Base-by-base conservation (phyloP, 768 basidiomycete species). In the Lactifluus pinguis region DNA sequence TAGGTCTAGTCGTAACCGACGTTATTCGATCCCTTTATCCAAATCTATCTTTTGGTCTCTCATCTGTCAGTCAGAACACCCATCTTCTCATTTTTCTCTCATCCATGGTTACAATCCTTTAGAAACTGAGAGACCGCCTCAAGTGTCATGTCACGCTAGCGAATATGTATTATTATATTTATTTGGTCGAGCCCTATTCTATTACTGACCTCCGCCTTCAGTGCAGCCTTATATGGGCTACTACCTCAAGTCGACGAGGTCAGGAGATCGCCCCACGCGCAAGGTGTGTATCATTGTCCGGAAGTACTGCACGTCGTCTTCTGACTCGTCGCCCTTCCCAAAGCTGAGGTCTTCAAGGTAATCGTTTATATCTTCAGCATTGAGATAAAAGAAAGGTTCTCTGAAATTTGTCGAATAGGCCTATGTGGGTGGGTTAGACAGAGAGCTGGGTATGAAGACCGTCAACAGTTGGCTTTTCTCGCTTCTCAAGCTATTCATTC, bases 341-440 rank as follows among this genome's bases (percentile, higher is more conserved):
- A 57, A 61, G 60, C 60, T n/a, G 60, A 61, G 38, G 60, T 61
- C 15, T 61, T 61, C 38, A 61, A 61, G 60, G 60, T 61, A 52
- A 52, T n/a, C 15, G 19, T 36, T 7, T 9, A 30, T 41, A 42
- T 25, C 25, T 25, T 25, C 25, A 25, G 4, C 19, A n/a, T 15
- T 5, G 30, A 11, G 2, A n/a, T 47, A 8, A 6, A 32, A 25
- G 41, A 32, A 50, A 21, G 1, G 4, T 2, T 17, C 3, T 9
- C 21, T 52, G 50, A 59, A 59, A 47, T 4, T 17, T 2, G 15
- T 57, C 34, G 36, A 6, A 47, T 55, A 57, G 60, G 60, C 60
- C 17, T 61, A 61, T 10, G 55, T 61, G 19, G 60, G 60, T 8
- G 60, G 55, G 21, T 30, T 61, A 3, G 57, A 61, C 38, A 44